phyloP scores from a whole-genome alignment of 208 protist species.

The Leishmania guyanensis region DNA sequence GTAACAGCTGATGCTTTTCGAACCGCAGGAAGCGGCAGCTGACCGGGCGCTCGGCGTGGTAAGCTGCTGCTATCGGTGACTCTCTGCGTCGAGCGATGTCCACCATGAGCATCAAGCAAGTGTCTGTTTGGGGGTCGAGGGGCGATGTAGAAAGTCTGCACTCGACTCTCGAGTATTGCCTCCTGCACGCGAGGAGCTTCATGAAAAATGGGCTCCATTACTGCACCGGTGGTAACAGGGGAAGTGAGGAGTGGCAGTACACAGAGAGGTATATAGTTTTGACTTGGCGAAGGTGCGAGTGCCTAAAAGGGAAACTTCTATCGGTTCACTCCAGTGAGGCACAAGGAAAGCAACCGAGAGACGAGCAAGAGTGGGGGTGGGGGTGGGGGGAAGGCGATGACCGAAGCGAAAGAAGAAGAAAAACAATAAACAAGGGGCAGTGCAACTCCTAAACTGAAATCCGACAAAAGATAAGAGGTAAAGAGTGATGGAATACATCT shows the following conservation, averaged over 20 bases:
- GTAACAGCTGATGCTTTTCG: background rate
- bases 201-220: constrained; percentile 15
- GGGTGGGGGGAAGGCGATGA: background rate
- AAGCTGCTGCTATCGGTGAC: background rate
- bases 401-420: background rate
- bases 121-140: background rate
- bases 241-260: background rate
- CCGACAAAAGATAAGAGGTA: background rate
- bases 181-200: constrained; percentile 19
- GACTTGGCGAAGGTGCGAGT: background rate
- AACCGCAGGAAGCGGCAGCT: background rate
- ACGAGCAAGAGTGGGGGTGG: background rate
- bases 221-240: background rate
- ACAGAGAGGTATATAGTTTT: background rate
- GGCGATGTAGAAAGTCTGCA: constrained; percentile 21
- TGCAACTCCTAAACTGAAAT: background rate
- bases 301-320: background rate
- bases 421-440: background rate
- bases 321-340: background rate
- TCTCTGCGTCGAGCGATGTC: background rate
- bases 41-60: background rate
- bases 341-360: background rate
- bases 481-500: background rate
- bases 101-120: background rate
- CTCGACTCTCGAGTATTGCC: background rate